Conservation (phyloP, 768 basidiomycete genomes). For the Tulasnella calospora region DNA sequence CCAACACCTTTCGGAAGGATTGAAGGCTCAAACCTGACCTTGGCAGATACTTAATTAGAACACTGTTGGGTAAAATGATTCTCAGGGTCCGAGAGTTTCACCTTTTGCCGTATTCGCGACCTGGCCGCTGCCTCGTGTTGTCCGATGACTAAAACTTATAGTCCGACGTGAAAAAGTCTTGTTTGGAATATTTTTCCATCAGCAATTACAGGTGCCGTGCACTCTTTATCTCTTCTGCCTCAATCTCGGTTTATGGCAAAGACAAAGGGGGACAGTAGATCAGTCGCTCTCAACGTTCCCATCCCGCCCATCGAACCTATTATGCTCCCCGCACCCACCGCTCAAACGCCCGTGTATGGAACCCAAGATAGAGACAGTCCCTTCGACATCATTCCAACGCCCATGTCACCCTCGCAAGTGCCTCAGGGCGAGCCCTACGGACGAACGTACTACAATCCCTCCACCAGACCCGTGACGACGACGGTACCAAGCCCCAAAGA, state of each 20-base stretch:
- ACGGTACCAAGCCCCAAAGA: neutral
- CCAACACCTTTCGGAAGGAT: neutral
- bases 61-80: neutral
- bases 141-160: neutral
- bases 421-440: neutral
- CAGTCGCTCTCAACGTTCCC: neutral
- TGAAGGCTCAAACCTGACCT: neutral
- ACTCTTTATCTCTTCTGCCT: neutral
- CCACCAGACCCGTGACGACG: neutral
- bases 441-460: neutral
- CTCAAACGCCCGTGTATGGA: neutral
- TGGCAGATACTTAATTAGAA: neutral
- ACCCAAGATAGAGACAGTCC: neutral
- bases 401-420: neutral
- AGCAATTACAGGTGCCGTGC: no score
- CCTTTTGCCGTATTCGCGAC: neutral
- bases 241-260: neutral
- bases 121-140: neutral
- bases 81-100: neutral
- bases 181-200: no score
- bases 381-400: neutral
- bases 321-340: neutral
- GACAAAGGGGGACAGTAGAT: neutral
- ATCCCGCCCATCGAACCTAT: neutral
- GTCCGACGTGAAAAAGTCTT: neutral